Base-by-base conservation (phyloP, 2,329 filamentous ascomycete genomes). In the Penicillium sp. region DNA sequence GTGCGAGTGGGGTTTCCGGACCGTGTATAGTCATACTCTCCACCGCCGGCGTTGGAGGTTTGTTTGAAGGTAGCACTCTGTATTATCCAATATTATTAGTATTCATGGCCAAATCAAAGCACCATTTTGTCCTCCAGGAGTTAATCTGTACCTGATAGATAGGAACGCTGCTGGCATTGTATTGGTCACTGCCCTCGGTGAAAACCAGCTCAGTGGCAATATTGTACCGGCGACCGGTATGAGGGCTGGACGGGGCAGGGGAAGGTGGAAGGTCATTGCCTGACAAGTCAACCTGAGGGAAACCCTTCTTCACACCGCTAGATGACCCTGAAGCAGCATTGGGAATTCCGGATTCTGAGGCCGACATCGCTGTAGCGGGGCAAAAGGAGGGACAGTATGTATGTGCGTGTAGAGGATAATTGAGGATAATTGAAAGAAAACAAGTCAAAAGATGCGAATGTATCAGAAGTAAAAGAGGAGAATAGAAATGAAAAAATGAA, bases 61-160 rank as follows among this genome's bases (percentile, higher is more conserved):
- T 97, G 94, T 79, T 99, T 99, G 82, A 99, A 99, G 38, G 94
- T 99, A 48, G 94, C 95, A 48, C 91, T 96, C 83, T 88, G 63
- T 16, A 25, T 16, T 21, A 51, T 21, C 5, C 23, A 48, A 40
- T 13, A 25, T 23, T 3, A 31, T 60, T 39, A 60, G 25, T 31
- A 41, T 16, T 40, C 11, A 13, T 2, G 11, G 19, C 1, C 27
- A 33, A 10, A 39, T 45, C 2, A 6, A 25, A 16, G 13, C 25
- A 31, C 13, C 19, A 48, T 44, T 49, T 19, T 23, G 46, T 60
- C 40, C 8, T 27, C 27, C 16, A 11, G n/a, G 36, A 15, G 6
- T 55, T n/a, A 25, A 53, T 41, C 8, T 67, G 59, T 69, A 85
- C 83, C 79, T 96, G 94, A 77, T 99, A 99, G 72, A 99, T 97